Evolutionary conservation across 2,329 filamentous ascomycete genomes (phyloP).

Genomic region (Neocatenulostroma microsporum): DNA sequence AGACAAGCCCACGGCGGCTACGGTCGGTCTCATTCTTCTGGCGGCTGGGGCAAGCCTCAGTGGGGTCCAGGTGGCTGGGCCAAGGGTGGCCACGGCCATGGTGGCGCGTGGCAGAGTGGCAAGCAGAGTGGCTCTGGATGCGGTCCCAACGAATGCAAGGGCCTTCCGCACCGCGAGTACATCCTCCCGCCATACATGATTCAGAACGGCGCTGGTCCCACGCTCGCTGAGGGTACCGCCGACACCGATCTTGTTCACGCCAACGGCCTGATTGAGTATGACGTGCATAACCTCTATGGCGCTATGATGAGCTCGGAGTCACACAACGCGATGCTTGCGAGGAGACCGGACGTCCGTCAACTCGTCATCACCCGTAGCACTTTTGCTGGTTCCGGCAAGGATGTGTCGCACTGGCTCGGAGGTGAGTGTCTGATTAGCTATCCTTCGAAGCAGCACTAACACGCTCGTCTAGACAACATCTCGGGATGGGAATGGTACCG

Average conservation of each 20-base stretch:
- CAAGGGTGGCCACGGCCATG: neutral
- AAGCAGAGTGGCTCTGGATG: conserved; percentile 10
- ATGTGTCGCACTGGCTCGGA: conserved; percentile 54
- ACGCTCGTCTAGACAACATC: conserved; percentile 40
- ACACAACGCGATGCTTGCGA: conserved; percentile 17
- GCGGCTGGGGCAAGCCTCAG: conserved; percentile 8
- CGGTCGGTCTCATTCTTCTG: conserved; percentile 4
- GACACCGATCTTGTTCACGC: conserved; percentile 60
- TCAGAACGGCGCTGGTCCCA: conserved; percentile 46
- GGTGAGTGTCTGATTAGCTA: too few relatives aligned
- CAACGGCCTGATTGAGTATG: conserved; percentile 60
- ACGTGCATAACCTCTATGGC: conserved; percentile 70
- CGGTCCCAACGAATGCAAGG: conserved; percentile 8
- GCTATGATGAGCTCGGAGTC: conserved; percentile 49
- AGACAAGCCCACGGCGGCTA: conserved; percentile 3
- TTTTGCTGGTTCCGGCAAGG: conserved; percentile 60
- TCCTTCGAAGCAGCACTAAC: conserved; percentile 18
- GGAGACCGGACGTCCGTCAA: conserved; percentile 56
- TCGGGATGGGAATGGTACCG: conserved; percentile 39
- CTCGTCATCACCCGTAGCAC: conserved; percentile 68
- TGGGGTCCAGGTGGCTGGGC: conserved; percentile 10
- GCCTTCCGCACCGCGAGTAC: conserved; percentile 50
- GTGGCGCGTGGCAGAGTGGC: conserved; percentile 8
- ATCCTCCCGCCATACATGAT: conserved; percentile 59
- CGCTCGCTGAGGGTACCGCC: conserved; percentile 43